Conservation (phyloP, 306 rosid species). For the Prinsepia uniflora region DNA sequence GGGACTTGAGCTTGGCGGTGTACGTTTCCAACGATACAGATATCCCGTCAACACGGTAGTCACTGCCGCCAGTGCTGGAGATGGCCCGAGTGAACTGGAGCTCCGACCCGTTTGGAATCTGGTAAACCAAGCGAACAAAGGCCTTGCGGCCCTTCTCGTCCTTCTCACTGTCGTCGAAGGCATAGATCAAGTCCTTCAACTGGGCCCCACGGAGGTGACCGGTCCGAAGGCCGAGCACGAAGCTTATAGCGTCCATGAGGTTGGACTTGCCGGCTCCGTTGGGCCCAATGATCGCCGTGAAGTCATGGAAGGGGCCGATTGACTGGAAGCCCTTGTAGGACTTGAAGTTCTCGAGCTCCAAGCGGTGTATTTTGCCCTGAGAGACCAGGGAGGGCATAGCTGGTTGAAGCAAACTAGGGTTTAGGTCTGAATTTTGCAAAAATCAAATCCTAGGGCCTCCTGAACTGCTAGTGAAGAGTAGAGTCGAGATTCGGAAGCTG, state of each 20-base stretch:
- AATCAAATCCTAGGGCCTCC: not conserved
- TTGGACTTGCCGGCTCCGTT: constrained; percentile 96
- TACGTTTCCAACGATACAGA: constrained; percentile 71
- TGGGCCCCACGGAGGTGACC: constrained; percentile 99
- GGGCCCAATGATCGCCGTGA: constrained; percentile 95
- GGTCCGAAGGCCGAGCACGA: constrained; percentile 91
- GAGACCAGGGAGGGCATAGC: constrained; percentile 79
- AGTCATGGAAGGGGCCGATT: constrained; percentile 89
- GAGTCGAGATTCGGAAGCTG: not conserved
- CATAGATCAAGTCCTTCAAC: constrained; percentile 86
- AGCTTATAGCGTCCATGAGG: constrained; percentile 99
- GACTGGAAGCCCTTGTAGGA: constrained; percentile 84
- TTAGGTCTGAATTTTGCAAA: constrained; percentile 5
- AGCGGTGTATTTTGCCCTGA: constrained; percentile 79
- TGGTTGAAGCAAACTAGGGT: constrained; percentile 16
- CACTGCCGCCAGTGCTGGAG: constrained; percentile 75
- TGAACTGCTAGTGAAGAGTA: not conserved
- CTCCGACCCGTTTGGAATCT: constrained; percentile 62
- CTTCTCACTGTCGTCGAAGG: constrained; percentile 84
- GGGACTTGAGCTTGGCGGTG: constrained; percentile 58
- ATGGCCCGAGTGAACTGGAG: constrained; percentile 76
- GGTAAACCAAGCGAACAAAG: constrained; percentile 76
- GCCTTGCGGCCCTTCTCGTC: constrained; percentile 87
- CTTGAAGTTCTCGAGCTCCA: constrained; percentile 93
- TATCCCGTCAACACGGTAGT: constrained; percentile 73